Percentiles rank a stretch among this genome's conserved stretches.
Conservation (phyloP, 768 basidiomycete species). For the Pleurotus tuoliensis region DNA sequence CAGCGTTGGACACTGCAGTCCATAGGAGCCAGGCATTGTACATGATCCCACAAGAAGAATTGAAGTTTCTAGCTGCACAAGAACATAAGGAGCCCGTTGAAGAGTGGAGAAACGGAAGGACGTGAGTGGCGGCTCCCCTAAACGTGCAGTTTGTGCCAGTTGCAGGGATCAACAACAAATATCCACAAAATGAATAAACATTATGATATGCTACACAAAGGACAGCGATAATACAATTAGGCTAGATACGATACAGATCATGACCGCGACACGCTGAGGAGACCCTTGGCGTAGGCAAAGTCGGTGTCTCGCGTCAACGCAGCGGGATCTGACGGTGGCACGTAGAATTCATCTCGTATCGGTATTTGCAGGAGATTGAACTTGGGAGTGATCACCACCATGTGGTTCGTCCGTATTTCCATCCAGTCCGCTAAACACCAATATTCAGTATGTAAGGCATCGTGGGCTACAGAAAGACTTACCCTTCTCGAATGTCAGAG, state of each 20-base stretch:
- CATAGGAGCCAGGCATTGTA: constrained; percentile 63
- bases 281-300: constrained; percentile 86
- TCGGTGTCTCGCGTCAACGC: constrained; percentile 66
- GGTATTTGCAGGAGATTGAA: constrained; percentile 95
- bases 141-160: no score
- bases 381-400: constrained; percentile 93
- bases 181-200: no score
- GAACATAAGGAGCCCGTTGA: no score
- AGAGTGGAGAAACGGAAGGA: no score
- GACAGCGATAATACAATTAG: no score
- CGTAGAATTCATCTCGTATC: constrained; percentile 90
- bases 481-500: constrained; percentile 95
- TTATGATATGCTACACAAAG: no score
- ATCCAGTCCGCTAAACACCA: constrained; percentile 83
- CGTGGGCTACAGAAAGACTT: constrained; percentile 5
- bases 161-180: no score
- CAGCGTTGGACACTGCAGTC: constrained; percentile 62
- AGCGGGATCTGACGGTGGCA: constrained; percentile 80
- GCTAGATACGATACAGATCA: constrained; percentile 32
- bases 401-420: constrained; percentile 95
- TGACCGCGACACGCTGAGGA: constrained; percentile 39
- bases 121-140: no score
- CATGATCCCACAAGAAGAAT: constrained; percentile 20
- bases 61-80: background rate
- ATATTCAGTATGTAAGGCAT: constrained; percentile 1